These are phyloP conservation scores for Solanum etuberosum DNA, from an alignment of 257 asterid species.

Conservation along the genomic window DNA sequence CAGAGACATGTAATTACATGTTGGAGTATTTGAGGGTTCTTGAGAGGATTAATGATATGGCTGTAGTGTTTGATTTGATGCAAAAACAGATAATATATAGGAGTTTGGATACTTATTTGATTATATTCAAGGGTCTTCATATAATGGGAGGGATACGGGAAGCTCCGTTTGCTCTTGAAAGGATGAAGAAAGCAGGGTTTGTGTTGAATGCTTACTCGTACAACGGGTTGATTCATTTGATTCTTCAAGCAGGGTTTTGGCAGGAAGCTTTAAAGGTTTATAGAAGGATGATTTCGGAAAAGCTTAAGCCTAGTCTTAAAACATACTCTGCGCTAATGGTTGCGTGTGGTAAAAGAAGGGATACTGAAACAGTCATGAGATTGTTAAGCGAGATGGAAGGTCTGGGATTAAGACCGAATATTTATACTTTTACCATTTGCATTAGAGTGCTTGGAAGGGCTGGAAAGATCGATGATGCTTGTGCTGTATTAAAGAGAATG, in stretches of 20 bases:
- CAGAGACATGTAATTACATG: conserved; percentile 85
- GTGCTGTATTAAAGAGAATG: conserved; percentile 62
- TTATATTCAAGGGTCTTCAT: conserved; percentile 54
- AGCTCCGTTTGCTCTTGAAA: conserved; percentile 65
- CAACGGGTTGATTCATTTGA: conserved; percentile 85
- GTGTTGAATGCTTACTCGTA: conserved; percentile 80
- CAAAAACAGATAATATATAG: conserved; percentile 77
- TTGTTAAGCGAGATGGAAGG: conserved; percentile 76
- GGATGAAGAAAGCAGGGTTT: conserved; percentile 59
- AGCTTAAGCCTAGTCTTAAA: conserved; percentile 82
- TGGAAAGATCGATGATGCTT: conserved; percentile 71
- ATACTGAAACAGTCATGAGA: conserved; percentile 61
- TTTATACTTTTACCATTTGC: conserved; percentile 86
- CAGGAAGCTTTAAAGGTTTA: conserved; percentile 58
- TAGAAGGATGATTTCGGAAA: conserved; percentile 71
- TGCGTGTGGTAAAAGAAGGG: conserved; percentile 76
- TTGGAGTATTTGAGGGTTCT: conserved; percentile 66
- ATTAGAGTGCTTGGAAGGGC: conserved; percentile 90
- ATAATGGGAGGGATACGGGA: conserved; percentile 69
- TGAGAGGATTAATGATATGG: conserved; percentile 55
- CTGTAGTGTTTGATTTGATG: conserved; percentile 75
- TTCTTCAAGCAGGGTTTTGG: conserved; percentile 69
- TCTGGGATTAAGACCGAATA: conserved; percentile 81
- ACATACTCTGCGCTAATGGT: conserved; percentile 95
- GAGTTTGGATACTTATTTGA: conserved; percentile 66